Conservation (phyloP, 768 basidiomycete species). For the Suillus lakei region DNA sequence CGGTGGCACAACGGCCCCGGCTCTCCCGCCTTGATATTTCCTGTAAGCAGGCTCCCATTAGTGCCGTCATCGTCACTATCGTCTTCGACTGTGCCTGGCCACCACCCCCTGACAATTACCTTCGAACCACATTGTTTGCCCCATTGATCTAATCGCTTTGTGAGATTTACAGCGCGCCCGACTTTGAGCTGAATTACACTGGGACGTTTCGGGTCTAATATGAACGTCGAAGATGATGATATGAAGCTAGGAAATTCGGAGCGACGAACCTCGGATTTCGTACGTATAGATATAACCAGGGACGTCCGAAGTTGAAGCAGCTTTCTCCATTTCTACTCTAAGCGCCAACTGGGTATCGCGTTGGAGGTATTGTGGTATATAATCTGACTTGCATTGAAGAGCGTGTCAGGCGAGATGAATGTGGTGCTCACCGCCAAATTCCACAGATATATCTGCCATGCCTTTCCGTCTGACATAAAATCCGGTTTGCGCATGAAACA, state of each 20-base stretch:
- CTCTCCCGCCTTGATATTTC: constrained; percentile 62
- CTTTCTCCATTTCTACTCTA: constrained; percentile 57
- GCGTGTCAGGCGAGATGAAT: constrained; percentile 4
- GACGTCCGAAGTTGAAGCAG: constrained; percentile 58
- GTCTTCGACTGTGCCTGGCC: constrained; percentile 59
- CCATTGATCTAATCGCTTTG: constrained; percentile 79
- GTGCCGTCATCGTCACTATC: constrained; percentile 39
- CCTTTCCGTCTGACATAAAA: constrained; percentile 58
- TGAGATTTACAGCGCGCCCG: constrained; percentile 75
- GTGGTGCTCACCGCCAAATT: constrained; percentile 55
- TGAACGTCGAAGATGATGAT: neutral
- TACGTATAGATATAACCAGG: constrained; percentile 84
- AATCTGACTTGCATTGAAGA: constrained; percentile 47
- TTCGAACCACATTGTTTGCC: constrained; percentile 80
- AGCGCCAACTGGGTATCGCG: constrained; percentile 62
- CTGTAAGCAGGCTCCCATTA: constrained; percentile 60
- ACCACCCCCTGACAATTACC: constrained; percentile 73
- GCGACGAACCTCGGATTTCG: constrained; percentile 67
- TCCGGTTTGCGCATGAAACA: constrained; percentile 52
- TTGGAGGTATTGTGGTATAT: constrained; percentile 70
- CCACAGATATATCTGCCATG: constrained; percentile 49
- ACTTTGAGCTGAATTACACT: constrained; percentile 72
- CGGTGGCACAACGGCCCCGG: constrained; percentile 73
- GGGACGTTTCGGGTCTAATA: constrained; percentile 37
- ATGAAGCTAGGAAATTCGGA: constrained; percentile 11